Evolutionary conservation across 2,329 filamentous ascomycete species (phyloP).

Genomic region (Alternaria conjuncta): DNA sequence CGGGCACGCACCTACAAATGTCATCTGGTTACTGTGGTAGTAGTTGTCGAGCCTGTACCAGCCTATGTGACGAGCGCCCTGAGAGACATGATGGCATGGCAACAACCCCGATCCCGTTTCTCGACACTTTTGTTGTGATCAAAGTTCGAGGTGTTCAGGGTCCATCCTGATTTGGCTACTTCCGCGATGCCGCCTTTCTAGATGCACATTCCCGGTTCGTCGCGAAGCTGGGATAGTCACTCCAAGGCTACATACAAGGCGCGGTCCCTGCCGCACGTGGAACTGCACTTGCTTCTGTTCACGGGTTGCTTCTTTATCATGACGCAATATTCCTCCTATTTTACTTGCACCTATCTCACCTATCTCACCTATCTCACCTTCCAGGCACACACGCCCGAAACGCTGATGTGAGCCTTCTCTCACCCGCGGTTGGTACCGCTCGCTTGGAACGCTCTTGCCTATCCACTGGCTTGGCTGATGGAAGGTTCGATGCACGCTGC

Average conservation of each 20-base stretch:
- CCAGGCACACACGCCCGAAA: background rate
- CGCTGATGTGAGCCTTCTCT: background rate
- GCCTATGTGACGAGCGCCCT: background rate
- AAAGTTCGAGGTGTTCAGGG: background rate
- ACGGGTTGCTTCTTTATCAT: background rate
- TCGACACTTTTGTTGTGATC: background rate
- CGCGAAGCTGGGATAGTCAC: background rate
- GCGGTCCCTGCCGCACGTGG: conserved; percentile 6
- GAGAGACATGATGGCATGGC: background rate
- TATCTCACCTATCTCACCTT: no score
- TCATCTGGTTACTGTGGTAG: conserved; percentile 4
- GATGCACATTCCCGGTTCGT: background rate
- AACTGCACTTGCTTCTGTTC: background rate
- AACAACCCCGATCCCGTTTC: background rate
- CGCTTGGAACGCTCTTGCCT: background rate
- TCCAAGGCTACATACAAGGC: background rate
- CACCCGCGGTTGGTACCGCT: background rate
- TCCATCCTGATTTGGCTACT: background rate
- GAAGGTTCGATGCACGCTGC: conserved; percentile 5
- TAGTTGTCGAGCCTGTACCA: background rate
- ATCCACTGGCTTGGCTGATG: conserved; percentile 4
- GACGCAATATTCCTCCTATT: background rate
- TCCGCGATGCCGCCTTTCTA: background rate
- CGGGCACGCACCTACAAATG: background rate
- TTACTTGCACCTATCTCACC: background rate